Percentiles rank a stretch among this genome's conserved stretches.
Conservation (phyloP, 257 asterid species). For the Scutellaria baicalensis region DNA sequence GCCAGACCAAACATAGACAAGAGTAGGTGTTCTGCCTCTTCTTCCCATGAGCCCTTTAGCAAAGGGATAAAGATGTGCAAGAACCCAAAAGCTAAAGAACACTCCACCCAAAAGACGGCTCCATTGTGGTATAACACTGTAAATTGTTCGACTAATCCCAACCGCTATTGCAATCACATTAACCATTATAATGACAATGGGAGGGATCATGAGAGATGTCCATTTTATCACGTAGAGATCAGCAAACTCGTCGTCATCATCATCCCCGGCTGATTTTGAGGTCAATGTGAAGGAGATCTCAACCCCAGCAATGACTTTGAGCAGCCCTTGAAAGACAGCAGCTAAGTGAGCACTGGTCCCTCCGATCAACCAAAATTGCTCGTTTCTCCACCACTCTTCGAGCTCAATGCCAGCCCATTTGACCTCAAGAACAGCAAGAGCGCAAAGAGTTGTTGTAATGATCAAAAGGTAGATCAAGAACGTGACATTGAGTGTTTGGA, state of each 20-base stretch:
- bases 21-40: conserved; percentile 54
- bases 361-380: conserved; percentile 56
- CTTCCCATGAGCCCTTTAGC: conserved; percentile 65
- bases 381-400: conserved; percentile 66
- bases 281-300: conserved; percentile 56
- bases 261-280: conserved; percentile 52
- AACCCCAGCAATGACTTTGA: conserved; percentile 45
- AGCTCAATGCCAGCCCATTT: conserved; percentile 58
- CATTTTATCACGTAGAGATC: conserved; percentile 47
- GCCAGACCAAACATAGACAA: conserved; percentile 55
- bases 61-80: conserved; percentile 58
- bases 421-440: conserved; percentile 51
- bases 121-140: conserved; percentile 56
- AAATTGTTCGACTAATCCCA: conserved; percentile 47
- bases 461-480: conserved; percentile 39
- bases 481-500: conserved; percentile 47
- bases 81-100: conserved; percentile 62
- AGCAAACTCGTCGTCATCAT: conserved; percentile 40
- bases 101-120: conserved; percentile 50
- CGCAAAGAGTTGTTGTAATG: conserved; percentile 40
- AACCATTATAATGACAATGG: conserved; percentile 46
- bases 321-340: conserved; percentile 58
- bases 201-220: conserved; percentile 62
- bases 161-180: conserved; percentile 48
- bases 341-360: conserved; percentile 63